Evolutionary conservation across 2,329 filamentous ascomycete species (phyloP), one percentile per base, ranked within the genome.

Genomic region (Clonostachys sp.): DNA sequence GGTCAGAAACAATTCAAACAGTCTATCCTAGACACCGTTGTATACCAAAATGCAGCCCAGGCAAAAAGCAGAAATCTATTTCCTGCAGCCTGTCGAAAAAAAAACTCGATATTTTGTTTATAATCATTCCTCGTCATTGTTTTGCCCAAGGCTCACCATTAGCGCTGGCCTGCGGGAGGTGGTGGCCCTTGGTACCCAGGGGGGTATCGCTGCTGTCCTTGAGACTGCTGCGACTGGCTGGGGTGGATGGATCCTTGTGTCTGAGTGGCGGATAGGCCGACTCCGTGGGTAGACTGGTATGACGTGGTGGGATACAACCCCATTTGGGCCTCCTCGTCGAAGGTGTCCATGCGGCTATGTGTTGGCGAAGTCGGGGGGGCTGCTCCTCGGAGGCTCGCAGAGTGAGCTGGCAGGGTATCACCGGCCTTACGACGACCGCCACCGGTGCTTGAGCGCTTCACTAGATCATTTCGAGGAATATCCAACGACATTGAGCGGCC

Each of bases 341-440:
- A 73, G 4, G 58, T 58, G 30, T 57, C 58, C 6, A 55, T 57
- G n/a, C 60, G 61, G 50, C 61, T 64, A 14, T 54, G 62, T 30
- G 53, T 53, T 45, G 47, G 59, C 16, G 54, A 56, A 51, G 45
- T 52, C 49, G 42, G 57, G 45, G 42, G n/a, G 3, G 20, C 8
- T 30, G 24, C 24, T 10, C 24, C 24, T 30, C 24, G 24, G 6
- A 30, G 24, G 12, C 16, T 12, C 9, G 34, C 35, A 14, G 35
- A 34, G 6, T 42, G 42, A 20, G 17, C 24, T 9, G 72, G 67
- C 9, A 74, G 55, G 2, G 63, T 66, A 42, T 78, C 73, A 47
- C 75, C 75, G 9, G 73, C 71, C 57, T 67, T 72, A 53, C 75
- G 71, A 34, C 74, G 72, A 10, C 24, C 24, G 38, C 75, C 75